Evolutionary conservation across 2,329 filamentous ascomycete species (phyloP).

Genomic region (Didymella exigua): DNA sequence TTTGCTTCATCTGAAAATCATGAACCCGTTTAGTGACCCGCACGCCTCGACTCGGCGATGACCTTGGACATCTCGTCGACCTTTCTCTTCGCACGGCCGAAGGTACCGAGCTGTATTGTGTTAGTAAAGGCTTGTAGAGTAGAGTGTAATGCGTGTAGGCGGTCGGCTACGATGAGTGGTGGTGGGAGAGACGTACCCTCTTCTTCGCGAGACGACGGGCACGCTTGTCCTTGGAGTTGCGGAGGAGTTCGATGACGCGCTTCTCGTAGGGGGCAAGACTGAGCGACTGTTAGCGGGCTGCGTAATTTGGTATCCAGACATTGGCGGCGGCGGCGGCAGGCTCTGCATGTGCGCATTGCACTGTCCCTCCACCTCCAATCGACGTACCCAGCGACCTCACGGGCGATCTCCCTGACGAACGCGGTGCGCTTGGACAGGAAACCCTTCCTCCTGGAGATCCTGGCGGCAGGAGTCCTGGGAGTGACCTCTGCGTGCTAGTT

Average conservation of each 20-base stretch:
- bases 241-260: slow-evolving; percentile 97
- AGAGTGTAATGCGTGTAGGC: background rate
- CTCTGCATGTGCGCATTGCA: slow-evolving; percentile 42
- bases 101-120: slow-evolving; percentile 81
- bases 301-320: background rate
- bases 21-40: slow-evolving; percentile 64
- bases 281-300: slow-evolving; percentile 16
- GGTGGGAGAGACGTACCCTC: slow-evolving; percentile 68
- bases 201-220: slow-evolving; percentile 99
- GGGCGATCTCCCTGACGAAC: slow-evolving; percentile 96
- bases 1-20: slow-evolving; percentile 33
- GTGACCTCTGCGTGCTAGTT: slow-evolving; percentile 55
- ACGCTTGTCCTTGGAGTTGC: slow-evolving; percentile 99
- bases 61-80: slow-evolving; percentile 98
- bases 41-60: slow-evolving; percentile 92
- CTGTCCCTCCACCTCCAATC: slow-evolving; percentile 16
- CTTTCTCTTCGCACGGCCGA: slow-evolving; percentile 99
- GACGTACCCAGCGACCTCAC: slow-evolving; percentile 93
- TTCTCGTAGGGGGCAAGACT: slow-evolving; percentile 71
- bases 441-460: slow-evolving; percentile 78
- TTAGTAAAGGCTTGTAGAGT: slow-evolving; percentile 33
- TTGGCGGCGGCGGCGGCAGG: slow-evolving; percentile 33
- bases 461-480: slow-evolving; percentile 56
- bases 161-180: slow-evolving; percentile 1
- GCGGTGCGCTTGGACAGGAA: slow-evolving; percentile 95